Evolutionary conservation across 2,329 filamentous ascomycete species (phyloP).

Genomic region (Metarhizium guizhouense): DNA sequence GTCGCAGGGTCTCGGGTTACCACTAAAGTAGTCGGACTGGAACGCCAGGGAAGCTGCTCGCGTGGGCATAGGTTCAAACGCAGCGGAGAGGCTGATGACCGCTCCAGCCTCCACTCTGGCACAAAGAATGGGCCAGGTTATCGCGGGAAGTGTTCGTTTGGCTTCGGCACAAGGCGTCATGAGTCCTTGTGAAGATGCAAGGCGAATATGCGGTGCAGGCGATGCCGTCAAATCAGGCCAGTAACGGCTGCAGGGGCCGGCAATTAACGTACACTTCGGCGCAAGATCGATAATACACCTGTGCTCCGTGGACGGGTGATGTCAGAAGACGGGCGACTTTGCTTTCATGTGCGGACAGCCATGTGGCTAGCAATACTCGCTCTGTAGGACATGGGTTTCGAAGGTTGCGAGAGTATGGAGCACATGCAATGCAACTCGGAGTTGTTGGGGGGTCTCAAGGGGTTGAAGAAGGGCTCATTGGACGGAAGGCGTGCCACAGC

Average conservation of each 20-base stretch:
- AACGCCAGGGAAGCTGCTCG: slow-evolving; percentile 4
- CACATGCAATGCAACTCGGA: background rate
- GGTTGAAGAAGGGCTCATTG: background rate
- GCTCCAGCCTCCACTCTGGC: background rate
- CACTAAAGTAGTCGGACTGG: background rate
- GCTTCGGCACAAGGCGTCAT: background rate
- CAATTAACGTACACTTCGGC: background rate
- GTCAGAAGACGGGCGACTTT: background rate
- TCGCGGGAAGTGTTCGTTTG: background rate
- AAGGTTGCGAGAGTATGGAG: background rate
- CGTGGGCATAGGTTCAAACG: background rate
- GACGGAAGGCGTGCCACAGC: background rate
- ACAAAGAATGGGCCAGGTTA: background rate
- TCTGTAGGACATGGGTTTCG: background rate
- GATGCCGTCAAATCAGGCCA: background rate
- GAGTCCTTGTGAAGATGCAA: background rate
- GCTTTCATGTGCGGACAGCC: background rate
- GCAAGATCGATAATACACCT: background rate
- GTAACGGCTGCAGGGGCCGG: background rate
- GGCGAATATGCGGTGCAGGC: background rate
- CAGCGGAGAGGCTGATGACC: background rate
- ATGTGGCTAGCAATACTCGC: background rate
- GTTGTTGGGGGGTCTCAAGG: background rate
- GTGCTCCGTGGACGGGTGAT: background rate
- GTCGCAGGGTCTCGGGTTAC: background rate